phyloP scores from a whole-genome alignment of 805 yeast genomes.

The Maudiozyma pseudohumilis region DNA sequence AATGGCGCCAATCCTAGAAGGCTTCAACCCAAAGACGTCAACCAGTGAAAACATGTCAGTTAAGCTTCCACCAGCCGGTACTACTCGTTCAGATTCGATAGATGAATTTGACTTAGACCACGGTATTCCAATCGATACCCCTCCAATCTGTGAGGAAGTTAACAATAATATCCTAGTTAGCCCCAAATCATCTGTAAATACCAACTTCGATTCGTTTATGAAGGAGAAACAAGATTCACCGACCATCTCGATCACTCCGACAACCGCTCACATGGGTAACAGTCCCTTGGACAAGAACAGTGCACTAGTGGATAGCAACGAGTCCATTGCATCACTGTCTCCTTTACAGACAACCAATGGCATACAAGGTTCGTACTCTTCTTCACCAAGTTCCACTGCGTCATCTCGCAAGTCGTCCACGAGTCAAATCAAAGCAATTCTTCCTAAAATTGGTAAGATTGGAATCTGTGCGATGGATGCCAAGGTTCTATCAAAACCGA shows the following conservation, averaged over 20 bases:
- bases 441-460: constrained; percentile 77
- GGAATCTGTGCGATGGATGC: constrained; percentile 99
- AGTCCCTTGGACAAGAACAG: not conserved
- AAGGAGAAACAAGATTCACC: too few relatives aligned
- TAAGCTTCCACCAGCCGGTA: constrained; percentile 27
- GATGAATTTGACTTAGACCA: constrained; percentile 23
- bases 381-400: constrained; percentile 17
- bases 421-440: constrained; percentile 28
- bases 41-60: constrained; percentile 36
- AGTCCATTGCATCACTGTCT: not conserved
- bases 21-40: constrained; percentile 63
- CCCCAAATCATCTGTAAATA: not conserved
- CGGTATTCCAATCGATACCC: constrained; percentile 7
- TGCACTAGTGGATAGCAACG: not conserved
- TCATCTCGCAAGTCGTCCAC: constrained; percentile 25
- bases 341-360: not conserved
- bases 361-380: not conserved
- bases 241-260: too few relatives aligned
- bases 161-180: not conserved
- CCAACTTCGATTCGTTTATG: too few relatives aligned
- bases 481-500: constrained; percentile 91
- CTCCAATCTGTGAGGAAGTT: not conserved
- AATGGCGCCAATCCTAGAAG: constrained; percentile 68
- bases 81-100: constrained; percentile 13
- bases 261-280: not conserved